Base-by-base conservation (phyloP, 352 stramenopile genomes). In the Pythium brassicae region DNA sequence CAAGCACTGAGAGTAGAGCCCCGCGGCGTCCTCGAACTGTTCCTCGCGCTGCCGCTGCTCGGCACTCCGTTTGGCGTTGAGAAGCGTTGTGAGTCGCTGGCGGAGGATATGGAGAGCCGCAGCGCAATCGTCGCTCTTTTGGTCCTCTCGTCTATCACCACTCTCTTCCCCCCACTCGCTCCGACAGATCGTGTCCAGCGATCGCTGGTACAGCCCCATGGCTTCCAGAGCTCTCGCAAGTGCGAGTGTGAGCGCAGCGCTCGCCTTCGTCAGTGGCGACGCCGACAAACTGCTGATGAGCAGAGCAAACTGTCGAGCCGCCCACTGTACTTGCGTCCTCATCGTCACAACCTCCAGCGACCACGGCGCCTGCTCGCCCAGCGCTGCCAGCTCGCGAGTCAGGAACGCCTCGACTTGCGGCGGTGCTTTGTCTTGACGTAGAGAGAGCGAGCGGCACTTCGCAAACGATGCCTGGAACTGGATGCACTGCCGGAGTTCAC, bases 181-280 rank as follows among this genome's bases (percentile, higher is more conserved):
- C 8, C 27, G 17, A 12, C 14, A 7, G 29, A 29, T 37, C 22
- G 62, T 43, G 1, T 46, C 17, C 7, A 78, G 61, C 5, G 66
- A 71, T 34, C 59, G 52, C 20, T 50, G 59, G 45, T 61, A 71
- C 47, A 59, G 55, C 1, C 66, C 63, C 0, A 52, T 19, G 0
- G 47, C 59, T 14, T 62, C 65, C 14, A 79, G 47, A 12, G 62
- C 62, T n/a, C 43, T 56, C 48, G 65, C 62, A 46, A 66, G 51
- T 12, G 57, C 11, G 37, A 77, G 39, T 25, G 65, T 74, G 43
- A 79, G 40, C 34, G 50, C 39, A 9, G 53, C 46, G 54, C 52
- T 51, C 37, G 51, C 25, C 22, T 23, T 14, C 10, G 40, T 57
- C 9, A 76, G 59, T 11, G 56, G 20, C 3, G 59, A 71, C n/a